Percentiles rank a stretch among this genome's conserved stretches.
Conservation (phyloP, 2,329 filamentous ascomycete species). For the Pyrenochaeta sp. region DNA sequence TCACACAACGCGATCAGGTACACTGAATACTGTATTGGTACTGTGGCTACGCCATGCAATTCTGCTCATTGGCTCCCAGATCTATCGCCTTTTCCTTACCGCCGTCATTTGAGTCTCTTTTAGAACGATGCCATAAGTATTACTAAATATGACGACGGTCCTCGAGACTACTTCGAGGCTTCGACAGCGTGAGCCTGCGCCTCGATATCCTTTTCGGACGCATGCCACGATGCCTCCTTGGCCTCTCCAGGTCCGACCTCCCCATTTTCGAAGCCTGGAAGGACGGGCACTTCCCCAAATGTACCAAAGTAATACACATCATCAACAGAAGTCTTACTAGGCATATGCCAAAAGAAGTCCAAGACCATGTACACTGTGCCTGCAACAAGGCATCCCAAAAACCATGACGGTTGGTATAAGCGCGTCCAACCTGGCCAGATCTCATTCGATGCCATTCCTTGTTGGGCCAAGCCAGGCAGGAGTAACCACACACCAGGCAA, state of each 20-base stretch:
- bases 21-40: no score
- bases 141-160: neutral
- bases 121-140: neutral
- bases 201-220: neutral
- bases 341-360: neutral
- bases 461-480: neutral
- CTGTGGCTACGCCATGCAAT: no score
- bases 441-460: neutral
- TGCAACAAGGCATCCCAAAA: neutral
- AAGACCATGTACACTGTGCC: neutral
- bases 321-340: neutral
- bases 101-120: neutral
- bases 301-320: neutral
- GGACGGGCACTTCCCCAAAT: neutral
- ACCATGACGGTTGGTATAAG: neutral
- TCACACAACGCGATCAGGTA: no score
- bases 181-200: neutral
- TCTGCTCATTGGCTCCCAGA: no score
- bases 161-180: neutral
- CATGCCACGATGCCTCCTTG: neutral
- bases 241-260: neutral
- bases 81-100: no score
- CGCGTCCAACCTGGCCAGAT: neutral
- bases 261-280: neutral
- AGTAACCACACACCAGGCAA: neutral